A percentile compares a stretch with the other conserved stretches of the same genome.
Conservation (phyloP, 164 flowering plant species). For the Aristolochia californica region DNA sequence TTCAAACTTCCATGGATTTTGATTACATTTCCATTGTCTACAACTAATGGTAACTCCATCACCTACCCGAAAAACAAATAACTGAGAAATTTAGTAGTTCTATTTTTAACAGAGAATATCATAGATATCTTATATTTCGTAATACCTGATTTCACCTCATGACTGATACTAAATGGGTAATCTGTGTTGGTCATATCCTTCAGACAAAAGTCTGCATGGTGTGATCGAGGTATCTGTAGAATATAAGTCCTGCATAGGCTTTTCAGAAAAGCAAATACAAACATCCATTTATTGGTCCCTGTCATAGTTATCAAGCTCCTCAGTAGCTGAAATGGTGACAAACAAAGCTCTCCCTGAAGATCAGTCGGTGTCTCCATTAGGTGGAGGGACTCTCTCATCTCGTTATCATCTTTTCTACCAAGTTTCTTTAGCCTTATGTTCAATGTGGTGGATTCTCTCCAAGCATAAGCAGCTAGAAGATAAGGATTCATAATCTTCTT, state of each 20-base stretch:
- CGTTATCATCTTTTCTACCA: not conserved
- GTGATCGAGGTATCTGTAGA: conserved; percentile 29
- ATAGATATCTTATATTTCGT: not conserved
- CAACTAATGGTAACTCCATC: conserved; percentile 42
- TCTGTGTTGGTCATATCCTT: conserved; percentile 7
- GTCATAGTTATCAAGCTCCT: conserved; percentile 27
- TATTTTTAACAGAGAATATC: not conserved
- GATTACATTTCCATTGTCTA: conserved; percentile 30
- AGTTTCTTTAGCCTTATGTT: conserved; percentile 26
- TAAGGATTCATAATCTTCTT: conserved; percentile 49
- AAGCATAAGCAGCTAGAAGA: conserved; percentile 28
- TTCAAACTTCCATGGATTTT: conserved; percentile 8
- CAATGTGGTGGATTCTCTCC: conserved; percentile 43
- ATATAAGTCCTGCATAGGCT: conserved; percentile 34
- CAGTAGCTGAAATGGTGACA: conserved; percentile 27
- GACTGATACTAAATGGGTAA: conserved; percentile 29
- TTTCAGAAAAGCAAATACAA: conserved; percentile 22
- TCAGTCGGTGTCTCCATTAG: conserved; percentile 9
- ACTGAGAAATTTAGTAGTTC: not conserved
- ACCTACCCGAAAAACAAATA: conserved; percentile 17
- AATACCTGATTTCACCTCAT: conserved; percentile 41
- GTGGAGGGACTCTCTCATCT: not conserved
- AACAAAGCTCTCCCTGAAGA: conserved; percentile 34
- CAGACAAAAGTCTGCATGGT: conserved; percentile 8
- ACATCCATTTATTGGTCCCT: conserved; percentile 27